Evolutionary conservation across 306 rosid genomes (phyloP).

Genomic region (Vigna radiata): DNA sequence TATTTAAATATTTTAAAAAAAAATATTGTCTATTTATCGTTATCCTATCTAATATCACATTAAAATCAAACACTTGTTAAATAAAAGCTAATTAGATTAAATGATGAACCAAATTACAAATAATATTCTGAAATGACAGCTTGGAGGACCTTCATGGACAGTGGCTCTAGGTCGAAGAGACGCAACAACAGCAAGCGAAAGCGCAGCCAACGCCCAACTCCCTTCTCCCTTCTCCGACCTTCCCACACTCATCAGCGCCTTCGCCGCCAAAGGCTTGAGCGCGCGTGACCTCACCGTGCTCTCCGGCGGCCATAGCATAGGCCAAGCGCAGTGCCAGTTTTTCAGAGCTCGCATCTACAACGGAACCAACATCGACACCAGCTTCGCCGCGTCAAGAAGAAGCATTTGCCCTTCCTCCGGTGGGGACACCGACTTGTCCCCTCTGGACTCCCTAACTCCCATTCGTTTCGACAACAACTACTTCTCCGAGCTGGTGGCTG

Average conservation of each 20-base stretch:
- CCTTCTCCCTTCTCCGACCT: slow-evolving; percentile 66
- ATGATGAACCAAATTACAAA: no score
- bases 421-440: slow-evolving; percentile 66
- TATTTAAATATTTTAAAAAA: no score
- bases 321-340: slow-evolving; percentile 55
- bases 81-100: no score
- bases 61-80: no score
- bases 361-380: slow-evolving; percentile 63
- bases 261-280: slow-evolving; percentile 52
- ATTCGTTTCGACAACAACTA: slow-evolving; percentile 65
- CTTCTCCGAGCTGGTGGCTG: slow-evolving; percentile 52
- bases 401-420: slow-evolving; percentile 61
- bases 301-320: slow-evolving; percentile 80
- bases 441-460: slow-evolving; percentile 55
- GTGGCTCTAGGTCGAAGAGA: slow-evolving; percentile 78
- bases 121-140: slow-evolving; percentile 42
- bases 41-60: background rate
- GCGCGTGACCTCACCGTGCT: slow-evolving; percentile 66
- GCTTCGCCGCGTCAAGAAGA: slow-evolving; percentile 54
- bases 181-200: slow-evolving; percentile 74
- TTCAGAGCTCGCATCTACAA: slow-evolving; percentile 73
- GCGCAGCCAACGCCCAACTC: slow-evolving; percentile 62
- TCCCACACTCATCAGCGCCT: slow-evolving; percentile 52
- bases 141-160: slow-evolving; percentile 77
- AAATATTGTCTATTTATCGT: no score